Evolutionary conservation across 495 filamentous ascomycete species (phyloP), one percentile per base, ranked within the genome.

Genomic region (Penicillium ochrochloron): DNA sequence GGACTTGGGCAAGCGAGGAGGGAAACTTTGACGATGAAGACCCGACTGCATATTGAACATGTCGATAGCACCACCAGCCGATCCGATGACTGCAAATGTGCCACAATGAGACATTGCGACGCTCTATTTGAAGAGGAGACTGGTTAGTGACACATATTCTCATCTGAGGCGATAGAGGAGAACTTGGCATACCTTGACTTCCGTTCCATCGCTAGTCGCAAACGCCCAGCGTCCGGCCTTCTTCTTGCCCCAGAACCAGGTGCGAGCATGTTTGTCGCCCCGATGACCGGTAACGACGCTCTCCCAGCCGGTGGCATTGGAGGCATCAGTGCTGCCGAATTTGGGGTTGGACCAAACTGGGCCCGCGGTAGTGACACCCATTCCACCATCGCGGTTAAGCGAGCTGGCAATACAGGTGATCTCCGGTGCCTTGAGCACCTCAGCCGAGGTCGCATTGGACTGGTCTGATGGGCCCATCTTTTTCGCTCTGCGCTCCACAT

Each of bases 31-130:
- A 50, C 94, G 87, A 72, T 94, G 90, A 14, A 87, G 76, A 42
- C 95, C 95, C 27, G 94, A 97, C 73, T 99, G 95, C 65, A 99
- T 82, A 74, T 99, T 99, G 83, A 90, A 98, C 88, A 97, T 91
- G 69, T 94, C 91, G 61, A 99, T 86, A 42, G 85, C 85, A 41
- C 95, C 95, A 29, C 84, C 87, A 31, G 84, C 85, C 17, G 93
- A 97, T 5, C 96, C 95, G 19, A 99, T 78, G n/a, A 98, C 75
- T 31, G 92, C 92, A 78, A 99, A 99, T 3, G 90, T 97, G 61
- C 95, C 96, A 76, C 95, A 98, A 11, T 90, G 85, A 37, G 91
- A 95, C 61, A 98, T 87, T 3, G 92, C 86, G 17, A 99, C 94
- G 35, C 89, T 92, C 73, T 90, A 57, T 59, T 31, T 58, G 42